Evolutionary conservation across 352 stramenopile genomes (phyloP), one percentile per base, ranked within the genome.

Genomic region (Globisporangium camurandrum): DNA sequence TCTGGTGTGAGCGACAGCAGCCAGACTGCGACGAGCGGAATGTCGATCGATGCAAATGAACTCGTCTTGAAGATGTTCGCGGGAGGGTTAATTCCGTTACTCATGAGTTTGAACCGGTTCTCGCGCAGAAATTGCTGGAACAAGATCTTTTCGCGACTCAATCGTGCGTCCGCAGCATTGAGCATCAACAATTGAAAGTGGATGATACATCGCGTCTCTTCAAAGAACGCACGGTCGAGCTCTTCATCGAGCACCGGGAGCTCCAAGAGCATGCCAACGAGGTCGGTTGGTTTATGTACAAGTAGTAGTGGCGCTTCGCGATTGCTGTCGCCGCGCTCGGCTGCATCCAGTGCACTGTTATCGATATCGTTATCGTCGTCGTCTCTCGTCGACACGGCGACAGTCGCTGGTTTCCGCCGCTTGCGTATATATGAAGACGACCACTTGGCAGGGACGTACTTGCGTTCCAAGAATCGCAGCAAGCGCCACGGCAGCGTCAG

Each of bases 101-200:
- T 92, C 66, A 96, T 86, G 61, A 97, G 80, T 62, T 96, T 95
- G 69, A 96, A 97, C 45, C 88, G 77, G 57, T 97, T 96, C 63
- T 97, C 90, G 33, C 88, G 75, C 31, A 97, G 54, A 47, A 97
- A 97, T 51, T 96, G 93, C 51, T 96, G 86, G 51, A 97, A 97
- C 31, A 97, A 42, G 23, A 97, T 92, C 51, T 93, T 92, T 49
- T 96, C 84, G 34, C 87, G 81, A 38, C 84, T 77, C 20, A 97
- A 52, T 0, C 86, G 85, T 2, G 84, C 86, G 48, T 97, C 86
- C 0, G 87, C 86, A 2, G 82, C 84, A 23, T 92, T 88, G 12
- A 97, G 51, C 50, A 97, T 58, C 27, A 97, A 61, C n/a, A 97
- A 54, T 57, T 96, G 78, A 36, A 97, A 80, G 55, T 97, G 85